Evolutionary conservation across 331 rosid genomes (phyloP), one percentile per base, ranked within the genome.

Genomic region (Quercus tomentella): DNA sequence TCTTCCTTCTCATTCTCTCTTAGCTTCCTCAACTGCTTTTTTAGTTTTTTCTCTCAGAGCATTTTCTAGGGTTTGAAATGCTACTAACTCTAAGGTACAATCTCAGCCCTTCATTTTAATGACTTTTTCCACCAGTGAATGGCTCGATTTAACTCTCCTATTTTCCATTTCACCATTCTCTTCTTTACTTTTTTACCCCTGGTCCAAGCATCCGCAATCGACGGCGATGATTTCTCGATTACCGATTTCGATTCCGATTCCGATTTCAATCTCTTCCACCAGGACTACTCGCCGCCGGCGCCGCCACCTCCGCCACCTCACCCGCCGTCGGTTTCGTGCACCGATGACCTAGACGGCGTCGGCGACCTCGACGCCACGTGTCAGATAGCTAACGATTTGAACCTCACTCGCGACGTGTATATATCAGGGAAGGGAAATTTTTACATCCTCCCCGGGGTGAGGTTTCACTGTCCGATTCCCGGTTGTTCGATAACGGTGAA

Each of bases 251-350:
- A 88, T 75, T 88, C 84, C 88, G 91, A 87, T 75, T 88, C 87
- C 88, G 92, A 88, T 75, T 88, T 86, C 88, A 87, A 43, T 80
- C 88, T 96, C 37, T 93, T 92, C 41, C 98, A 89, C 33, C 99
- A 93, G 80, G 99, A 96, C 61, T 96, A 93, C 86, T 90, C 99
- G 22, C 99, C 99, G 6, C 99, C 99, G 26, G 89, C 99, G 43
- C 99, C 99, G 4, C 99, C 99, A 0, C 99, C 98, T 0, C 99
- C 98, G 2, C 99, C 99, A 56, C 99, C 98, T 9, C 98, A 77
- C 67, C 97, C 98, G 18, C 99, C 99, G 56, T 89, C 97, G 49
- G 97, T 89, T 69, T 96, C 99, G 1, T 96, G 99, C 82, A 77
- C 80, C 57, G 91, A 88, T 77, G 99, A 96, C 90, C 96, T 93